Conservation (phyloP, 2,329 filamentous ascomycete species). For the Fulvia fulva region DNA sequence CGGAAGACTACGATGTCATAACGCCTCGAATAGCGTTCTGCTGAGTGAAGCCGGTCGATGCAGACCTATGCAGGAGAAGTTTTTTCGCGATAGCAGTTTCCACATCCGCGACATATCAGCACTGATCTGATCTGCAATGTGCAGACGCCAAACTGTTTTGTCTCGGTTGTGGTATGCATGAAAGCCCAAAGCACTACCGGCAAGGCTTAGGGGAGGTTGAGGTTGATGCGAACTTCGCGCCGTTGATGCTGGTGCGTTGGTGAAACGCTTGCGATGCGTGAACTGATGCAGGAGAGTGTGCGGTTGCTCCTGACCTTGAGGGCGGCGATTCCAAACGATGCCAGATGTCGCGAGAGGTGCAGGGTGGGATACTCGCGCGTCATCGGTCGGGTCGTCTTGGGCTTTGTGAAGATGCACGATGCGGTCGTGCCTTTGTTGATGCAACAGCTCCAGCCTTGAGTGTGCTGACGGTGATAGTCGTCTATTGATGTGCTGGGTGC, state of each 20-base stretch:
- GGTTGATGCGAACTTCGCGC: background rate
- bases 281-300: background rate
- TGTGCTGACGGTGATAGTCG: background rate
- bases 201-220: background rate
- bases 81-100: background rate
- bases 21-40: background rate
- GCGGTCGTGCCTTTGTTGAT: background rate
- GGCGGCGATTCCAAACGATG: background rate
- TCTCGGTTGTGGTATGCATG: background rate
- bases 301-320: background rate
- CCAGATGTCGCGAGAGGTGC: background rate
- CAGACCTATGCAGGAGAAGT: background rate
- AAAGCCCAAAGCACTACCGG: background rate
- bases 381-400: background rate
- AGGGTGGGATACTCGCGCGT: too few species aligned
- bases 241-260: background rate
- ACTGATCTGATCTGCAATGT: background rate
- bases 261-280: background rate
- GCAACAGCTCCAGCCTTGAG: background rate
- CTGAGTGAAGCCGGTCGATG: too few species aligned
- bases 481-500: background rate
- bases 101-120: background rate
- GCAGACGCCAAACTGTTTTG: background rate
- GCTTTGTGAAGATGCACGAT: background rate
- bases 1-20: too few species aligned